Percentiles rank a stretch among this genome's conserved stretches.
Conservation (phyloP, 192 early-diverging fungal species). For the Geranomyces variabilis region DNA sequence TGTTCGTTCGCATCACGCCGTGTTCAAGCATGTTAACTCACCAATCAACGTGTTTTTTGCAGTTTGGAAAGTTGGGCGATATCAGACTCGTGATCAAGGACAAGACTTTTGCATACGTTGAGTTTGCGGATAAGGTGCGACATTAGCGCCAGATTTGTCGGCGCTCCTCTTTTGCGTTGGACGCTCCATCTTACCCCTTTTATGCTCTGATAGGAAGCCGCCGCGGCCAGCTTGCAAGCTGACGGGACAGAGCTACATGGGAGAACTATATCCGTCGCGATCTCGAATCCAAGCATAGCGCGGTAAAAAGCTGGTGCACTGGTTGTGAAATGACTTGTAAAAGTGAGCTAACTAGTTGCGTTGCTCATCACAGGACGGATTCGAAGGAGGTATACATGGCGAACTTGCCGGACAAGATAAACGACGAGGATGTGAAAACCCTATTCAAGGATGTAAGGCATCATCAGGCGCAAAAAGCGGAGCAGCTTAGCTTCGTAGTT, state of each 20-base stretch:
- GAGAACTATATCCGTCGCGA: slow-evolving; percentile 42
- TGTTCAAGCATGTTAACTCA: too few species aligned
- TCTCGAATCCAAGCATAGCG: slow-evolving; percentile 48
- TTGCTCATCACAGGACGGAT: slow-evolving; percentile 26
- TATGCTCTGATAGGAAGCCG: slow-evolving; percentile 25
- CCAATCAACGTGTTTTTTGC: neutral
- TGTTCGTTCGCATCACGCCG: too few species aligned
- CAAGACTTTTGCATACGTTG: slow-evolving; percentile 56
- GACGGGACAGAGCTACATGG: slow-evolving; percentile 34
- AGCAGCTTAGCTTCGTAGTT: too few species aligned
- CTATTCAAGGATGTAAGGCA: slow-evolving; percentile 18
- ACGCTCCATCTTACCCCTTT: neutral
- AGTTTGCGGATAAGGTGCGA: slow-evolving; percentile 46
- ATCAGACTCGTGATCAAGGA: slow-evolving; percentile 44
- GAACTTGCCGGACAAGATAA: slow-evolving; percentile 44
- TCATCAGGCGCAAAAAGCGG: neutral
- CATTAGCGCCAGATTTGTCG: too few species aligned
- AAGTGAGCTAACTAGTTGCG: neutral
- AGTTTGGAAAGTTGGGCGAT: slow-evolving; percentile 52
- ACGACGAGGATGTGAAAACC: slow-evolving; percentile 38
- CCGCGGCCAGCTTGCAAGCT: slow-evolving; percentile 32
- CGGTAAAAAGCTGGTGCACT: slow-evolving; percentile 15
- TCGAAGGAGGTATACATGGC: slow-evolving; percentile 46
- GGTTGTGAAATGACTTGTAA: neutral
- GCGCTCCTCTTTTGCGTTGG: too few species aligned